phyloP scores from a whole-genome alignment of 208 protist genomes.

The Strigomonas culicis region DNA sequence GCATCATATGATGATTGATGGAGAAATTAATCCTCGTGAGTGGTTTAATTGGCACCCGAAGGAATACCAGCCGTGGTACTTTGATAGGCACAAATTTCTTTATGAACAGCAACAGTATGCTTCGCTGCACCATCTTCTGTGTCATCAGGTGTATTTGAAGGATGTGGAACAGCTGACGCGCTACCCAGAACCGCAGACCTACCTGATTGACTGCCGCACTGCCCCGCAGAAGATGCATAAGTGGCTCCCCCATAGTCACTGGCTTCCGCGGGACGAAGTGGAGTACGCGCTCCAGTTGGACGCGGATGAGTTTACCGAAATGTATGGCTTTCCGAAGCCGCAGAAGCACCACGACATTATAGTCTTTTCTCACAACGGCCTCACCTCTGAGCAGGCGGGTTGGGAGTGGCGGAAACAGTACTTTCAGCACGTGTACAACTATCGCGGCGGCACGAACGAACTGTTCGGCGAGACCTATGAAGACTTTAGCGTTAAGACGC shows the following conservation, averaged over 20 bases:
- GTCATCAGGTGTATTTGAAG: slow-evolving; percentile 81
- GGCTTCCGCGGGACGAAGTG: slow-evolving; percentile 87
- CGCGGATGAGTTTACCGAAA: slow-evolving; percentile 80
- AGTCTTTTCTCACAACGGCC: slow-evolving; percentile 86
- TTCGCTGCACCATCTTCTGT: slow-evolving; percentile 75
- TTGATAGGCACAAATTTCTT: slow-evolving; percentile 89
- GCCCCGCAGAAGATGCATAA: slow-evolving; percentile 75
- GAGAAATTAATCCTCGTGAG: slow-evolving; percentile 85
- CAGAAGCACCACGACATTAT: slow-evolving; percentile 72
- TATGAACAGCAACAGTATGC: slow-evolving; percentile 87
- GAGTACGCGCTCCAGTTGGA: slow-evolving; percentile 88
- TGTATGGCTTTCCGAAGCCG: slow-evolving; percentile 88
- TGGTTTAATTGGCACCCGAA: slow-evolving; percentile 92
- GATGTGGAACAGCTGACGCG: slow-evolving; percentile 70
- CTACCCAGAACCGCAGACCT: slow-evolving; percentile 73
- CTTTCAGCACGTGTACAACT: slow-evolving; percentile 91
- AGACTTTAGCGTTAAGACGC: slow-evolving; percentile 70
- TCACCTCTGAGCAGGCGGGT: slow-evolving; percentile 84
- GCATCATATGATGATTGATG: slow-evolving; percentile 89
- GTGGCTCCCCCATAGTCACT: slow-evolving; percentile 84
- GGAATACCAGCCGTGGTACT: slow-evolving; percentile 92
- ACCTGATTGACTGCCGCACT: slow-evolving; percentile 78
- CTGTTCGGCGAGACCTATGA: slow-evolving; percentile 80
- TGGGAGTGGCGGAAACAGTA: slow-evolving; percentile 88
- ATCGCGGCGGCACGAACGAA: slow-evolving; percentile 87